Percentiles rank a stretch among this genome's conserved stretches.
phyloP scores from a whole-genome alignment of 345 rosid genomes.

The Kandelia obovata region DNA sequence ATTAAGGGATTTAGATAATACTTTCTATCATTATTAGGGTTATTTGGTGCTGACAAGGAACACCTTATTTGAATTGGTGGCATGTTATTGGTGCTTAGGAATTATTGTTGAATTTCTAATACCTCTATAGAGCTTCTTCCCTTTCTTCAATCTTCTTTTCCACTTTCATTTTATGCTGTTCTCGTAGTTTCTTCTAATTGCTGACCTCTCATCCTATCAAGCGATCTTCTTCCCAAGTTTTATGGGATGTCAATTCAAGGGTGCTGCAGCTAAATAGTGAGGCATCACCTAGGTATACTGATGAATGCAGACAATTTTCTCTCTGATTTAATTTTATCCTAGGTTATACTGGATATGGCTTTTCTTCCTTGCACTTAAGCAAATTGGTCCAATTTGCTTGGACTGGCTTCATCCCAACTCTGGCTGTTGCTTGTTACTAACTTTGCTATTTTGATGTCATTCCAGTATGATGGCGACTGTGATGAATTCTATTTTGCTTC shows the following conservation, averaged over 20 bases:
- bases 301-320: neutral
- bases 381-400: neutral
- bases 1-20: no score
- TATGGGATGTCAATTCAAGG: neutral
- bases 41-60: no score
- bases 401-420: conserved; percentile 9
- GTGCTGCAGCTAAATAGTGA: neutral
- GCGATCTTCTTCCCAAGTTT: neutral
- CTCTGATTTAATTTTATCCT: neutral
- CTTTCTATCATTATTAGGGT: no score
- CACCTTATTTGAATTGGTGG: no score
- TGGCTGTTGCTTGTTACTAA: no score
- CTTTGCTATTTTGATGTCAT: conserved; percentile 10
- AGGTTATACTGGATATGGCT: neutral
- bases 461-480: conserved; percentile 90
- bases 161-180: no score
- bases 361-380: neutral
- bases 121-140: no score
- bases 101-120: no score
- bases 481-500: conserved; percentile 83
- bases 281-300: neutral
- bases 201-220: no score
- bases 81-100: no score
- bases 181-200: no score
- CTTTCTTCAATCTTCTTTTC: no score